These are phyloP conservation scores for Gossypium sturtianum DNA, from an alignment of 345 rosid species.

Conservation along the genomic window DNA sequence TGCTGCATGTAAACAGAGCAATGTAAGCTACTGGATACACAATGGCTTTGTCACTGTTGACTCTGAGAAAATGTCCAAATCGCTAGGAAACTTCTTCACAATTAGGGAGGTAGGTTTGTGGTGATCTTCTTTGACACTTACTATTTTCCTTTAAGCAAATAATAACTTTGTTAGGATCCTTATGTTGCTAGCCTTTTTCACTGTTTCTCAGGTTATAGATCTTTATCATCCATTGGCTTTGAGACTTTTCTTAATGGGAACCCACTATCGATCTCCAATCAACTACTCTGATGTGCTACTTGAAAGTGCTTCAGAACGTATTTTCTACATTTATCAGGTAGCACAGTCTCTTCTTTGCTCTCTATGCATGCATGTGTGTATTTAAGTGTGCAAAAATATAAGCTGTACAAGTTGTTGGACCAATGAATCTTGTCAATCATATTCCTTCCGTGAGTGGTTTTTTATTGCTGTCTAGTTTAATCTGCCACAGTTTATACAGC, in stretches of 20 bases:
- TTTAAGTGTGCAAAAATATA: not conserved
- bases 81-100: slow-evolving; percentile 94
- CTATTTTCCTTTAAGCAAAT: not conserved
- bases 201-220: slow-evolving; percentile 53
- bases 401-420: not conserved
- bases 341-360: not conserved
- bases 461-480: not conserved
- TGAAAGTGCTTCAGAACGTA: slow-evolving; percentile 93
- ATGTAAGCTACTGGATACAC: slow-evolving; percentile 84
- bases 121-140: not conserved
- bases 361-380: not conserved
- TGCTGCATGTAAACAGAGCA: slow-evolving; percentile 74
- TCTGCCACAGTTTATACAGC: not conserved
- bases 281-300: slow-evolving; percentile 77
- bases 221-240: slow-evolving; percentile 85
- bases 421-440: not conserved
- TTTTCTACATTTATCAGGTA: slow-evolving; percentile 92
- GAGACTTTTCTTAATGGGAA: slow-evolving; percentile 79
- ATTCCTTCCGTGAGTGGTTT: not conserved
- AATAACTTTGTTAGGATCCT: slow-evolving; percentile 5
- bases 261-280: slow-evolving; percentile 92
- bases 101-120: slow-evolving; percentile 62
- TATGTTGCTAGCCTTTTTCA: not conserved
- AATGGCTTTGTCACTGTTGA: slow-evolving; percentile 94
- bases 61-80: slow-evolving; percentile 97